These are phyloP conservation scores for Leishmania martiniquensis DNA, from an alignment of 208 protist species.

Conservation along the genomic window DNA sequence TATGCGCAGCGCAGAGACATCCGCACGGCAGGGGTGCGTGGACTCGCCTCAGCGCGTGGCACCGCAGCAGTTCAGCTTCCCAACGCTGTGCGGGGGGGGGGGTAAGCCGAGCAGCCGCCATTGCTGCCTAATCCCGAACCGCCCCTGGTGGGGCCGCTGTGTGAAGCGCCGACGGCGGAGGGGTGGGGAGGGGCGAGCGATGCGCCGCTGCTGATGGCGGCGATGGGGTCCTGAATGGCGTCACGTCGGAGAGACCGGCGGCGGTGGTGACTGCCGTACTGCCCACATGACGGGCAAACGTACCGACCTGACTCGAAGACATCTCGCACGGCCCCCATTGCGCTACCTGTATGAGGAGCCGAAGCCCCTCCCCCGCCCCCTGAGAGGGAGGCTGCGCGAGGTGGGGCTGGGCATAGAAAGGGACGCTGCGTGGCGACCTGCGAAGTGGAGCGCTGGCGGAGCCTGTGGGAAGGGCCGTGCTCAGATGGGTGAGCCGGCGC, in stretches of 20 bases:
- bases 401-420: not conserved
- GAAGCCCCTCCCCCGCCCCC: too few relatives aligned
- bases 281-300: not conserved
- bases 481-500: not conserved
- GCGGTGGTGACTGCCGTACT: not conserved
- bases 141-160: not conserved
- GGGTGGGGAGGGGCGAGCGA: not conserved
- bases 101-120: not conserved
- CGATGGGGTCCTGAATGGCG: not conserved
- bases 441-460: not conserved
- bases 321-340: not conserved
- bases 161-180: not conserved
- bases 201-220: not conserved
- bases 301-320: not conserved
- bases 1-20: not conserved
- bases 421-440: not conserved
- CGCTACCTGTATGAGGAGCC: not conserved
- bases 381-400: not conserved
- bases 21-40: not conserved
- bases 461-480: not conserved
- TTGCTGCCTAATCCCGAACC: not conserved
- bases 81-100: too few relatives aligned
- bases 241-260: not conserved
- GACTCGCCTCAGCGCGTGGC: not conserved
- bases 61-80: too few relatives aligned